Base-by-base conservation (phyloP, 2,329 filamentous ascomycete species). In the Epichloe coenophiala region DNA sequence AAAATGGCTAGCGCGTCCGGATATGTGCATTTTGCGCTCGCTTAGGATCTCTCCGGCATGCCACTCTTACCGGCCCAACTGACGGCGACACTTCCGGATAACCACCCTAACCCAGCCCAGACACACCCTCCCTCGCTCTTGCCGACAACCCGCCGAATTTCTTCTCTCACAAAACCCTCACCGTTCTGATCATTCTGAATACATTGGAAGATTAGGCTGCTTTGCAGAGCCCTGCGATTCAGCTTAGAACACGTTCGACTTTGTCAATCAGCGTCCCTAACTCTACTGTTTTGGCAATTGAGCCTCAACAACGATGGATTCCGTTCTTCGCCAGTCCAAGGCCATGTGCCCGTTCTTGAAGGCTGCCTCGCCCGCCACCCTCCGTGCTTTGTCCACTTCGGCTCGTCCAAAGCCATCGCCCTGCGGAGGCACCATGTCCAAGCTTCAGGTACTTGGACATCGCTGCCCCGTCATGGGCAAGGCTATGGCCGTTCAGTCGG, bases 381-480 rank as follows among this genome's bases (percentile, higher is more conserved):
- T 98, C 56, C 90, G 93, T 60, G 86, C 90, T 53, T 80, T 98
- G 64, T 94, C 86, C 46, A 88, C 84, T 53, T 77, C 86, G 50
- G 81, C 73, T 72, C 69, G 81, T 71, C 64, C 79, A 59, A 78
- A 81, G 66, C 76, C 64, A 38, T 86, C 85, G 49, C 84, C 83
- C 51, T 86, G 89, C 62, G 91, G 90, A 58, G 88, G 90, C 62
- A 88, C 88, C 70, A 95, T 97, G 81, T 95, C 89, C 63, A 97
- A 95, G 72, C 78, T 98, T 62, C 93, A 97, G 75, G 81, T 93
- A 59, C 82, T 95, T 63, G 93, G 88, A 62, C 84, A 89, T 65
- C 88, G 91, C 68, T 98, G 93, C 78, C 93, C 93, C 53, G 85
- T 98, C 69, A 98, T 98, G 93, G 91, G 90, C 68, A 95, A 96